Evolutionary conservation across 768 basidiomycete species (phyloP), one percentile per base, ranked within the genome.

Genomic region (Tulasnella sp.): DNA sequence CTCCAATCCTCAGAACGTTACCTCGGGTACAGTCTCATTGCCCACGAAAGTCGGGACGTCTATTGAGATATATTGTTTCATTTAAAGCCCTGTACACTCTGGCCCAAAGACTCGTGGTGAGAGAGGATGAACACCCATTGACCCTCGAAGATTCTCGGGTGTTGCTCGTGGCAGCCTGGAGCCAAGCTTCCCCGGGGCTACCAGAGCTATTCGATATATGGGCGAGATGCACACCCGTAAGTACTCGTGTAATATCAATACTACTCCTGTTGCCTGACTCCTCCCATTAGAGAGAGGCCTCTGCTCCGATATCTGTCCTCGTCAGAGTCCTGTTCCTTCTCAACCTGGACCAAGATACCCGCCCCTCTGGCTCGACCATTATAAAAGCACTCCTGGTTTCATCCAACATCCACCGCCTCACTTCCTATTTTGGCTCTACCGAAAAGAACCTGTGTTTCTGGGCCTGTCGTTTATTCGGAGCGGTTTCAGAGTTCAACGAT

Each of bases 301-400:
- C 64, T 3, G 64, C 64, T 69, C 64, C 64, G 37, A 31, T 69
- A 69, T 69, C 64, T 18, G 64, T 69, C 6, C 64, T 69, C 31
- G 64, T 37, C 64, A 28, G 74, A 0, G 82, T 94, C n/a, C 83
- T 96, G 79, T 87, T 86, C 6, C 86, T 96, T 0, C 86, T 94
- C 20, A 91, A 93, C 3, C 86, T 88, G 5, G 94, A 95, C 75
- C 93, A 93, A 81, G 89, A 91, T 4, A 90, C 91, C 83, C 94
- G 95, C 82, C 81, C 88, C 0, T 84, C 90, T 34, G 94, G 93
- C 0, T 86, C 89, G 50, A 88, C 93, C 0, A 89, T 96, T 44
- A 85, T 94, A 75, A 92, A 91, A 82, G 87, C 85, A 1, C 83
- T 94, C 14, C 86, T 96, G 48, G 88, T 89, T 1, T 88, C 90